Evolutionary conservation across 2,329 filamentous ascomycete species (phyloP), one percentile per base, ranked within the genome.

Genomic region (Paecilomyces fulvus): DNA sequence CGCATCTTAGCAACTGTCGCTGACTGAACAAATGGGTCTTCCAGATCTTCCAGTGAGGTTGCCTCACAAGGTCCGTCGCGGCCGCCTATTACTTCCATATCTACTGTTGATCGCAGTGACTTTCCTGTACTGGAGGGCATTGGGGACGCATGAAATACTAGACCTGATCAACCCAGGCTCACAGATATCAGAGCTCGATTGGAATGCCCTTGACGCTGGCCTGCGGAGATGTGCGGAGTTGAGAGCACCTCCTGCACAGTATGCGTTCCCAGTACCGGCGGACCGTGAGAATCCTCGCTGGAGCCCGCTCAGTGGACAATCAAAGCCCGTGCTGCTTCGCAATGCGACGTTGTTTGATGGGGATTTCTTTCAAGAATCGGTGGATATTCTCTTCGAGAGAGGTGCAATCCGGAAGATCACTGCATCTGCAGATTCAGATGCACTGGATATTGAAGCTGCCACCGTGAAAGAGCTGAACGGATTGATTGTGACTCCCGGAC

Each of bases 401-500:
- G 75, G 75, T 7, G 60, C 76, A n/a, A 61, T 77, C 21, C 55
- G 84, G 83, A 3, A 67, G 14, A 50, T 59, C 33, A 51, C 56
- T 23, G 11, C 30, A 1, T 53, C 46, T n/a, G 12, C 48, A 3
- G 30, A 37, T 20, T 52, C 53, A 5, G 21, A 17, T 33, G 17
- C 30, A 3, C 33, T 49, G 21, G 11, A 54, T 8, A 51, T 43
- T 9, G 53, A 56, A 20, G 49, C 55, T 25, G 55, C 54, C 3
- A 28, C 48, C 23, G 51, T 59, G 23, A 53, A 30, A 21, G 43
- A 59, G 9, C 55, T 58, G 25, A 49, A 77, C 25, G 84, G 86
- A 1, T 79, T 83, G 2, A 82, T 79, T 56, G 72, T 89, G 20
- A 89, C 86, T 0, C 77, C 79, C 7, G 86, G 86, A 14, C 83